These are phyloP conservation scores for Cutaneotrichosporon cavernicola DNA, from an alignment of 1,284 basidiomycete species.

Conservation along the genomic window DNA sequence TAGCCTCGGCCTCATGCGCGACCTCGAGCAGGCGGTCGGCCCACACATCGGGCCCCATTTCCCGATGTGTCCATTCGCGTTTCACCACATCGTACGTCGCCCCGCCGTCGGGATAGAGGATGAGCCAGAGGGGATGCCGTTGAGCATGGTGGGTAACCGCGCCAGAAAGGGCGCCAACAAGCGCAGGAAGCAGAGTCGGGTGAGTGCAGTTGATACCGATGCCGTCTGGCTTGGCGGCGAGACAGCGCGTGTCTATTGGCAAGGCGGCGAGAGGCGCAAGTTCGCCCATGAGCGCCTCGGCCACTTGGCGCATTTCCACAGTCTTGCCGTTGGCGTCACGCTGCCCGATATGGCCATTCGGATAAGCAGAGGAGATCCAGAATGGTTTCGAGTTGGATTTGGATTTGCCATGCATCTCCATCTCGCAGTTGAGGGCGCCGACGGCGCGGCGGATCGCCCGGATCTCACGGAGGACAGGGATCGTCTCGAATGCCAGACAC, in stretches of 20 bases:
- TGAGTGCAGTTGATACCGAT: constrained; percentile 72
- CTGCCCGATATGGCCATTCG: constrained; percentile 47
- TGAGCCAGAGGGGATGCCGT: constrained; percentile 46
- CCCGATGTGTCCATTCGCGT: constrained; percentile 55
- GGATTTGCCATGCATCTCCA: constrained; percentile 15
- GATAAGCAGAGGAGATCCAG: constrained; percentile 75
- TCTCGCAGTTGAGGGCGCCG: constrained; percentile 45
- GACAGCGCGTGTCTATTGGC: background rate
- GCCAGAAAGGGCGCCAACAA: constrained; percentile 46
- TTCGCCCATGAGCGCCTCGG: constrained; percentile 43
- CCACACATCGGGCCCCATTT: constrained; percentile 53
- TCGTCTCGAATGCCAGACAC: constrained; percentile 73
- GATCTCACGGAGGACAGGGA: constrained; percentile 68
- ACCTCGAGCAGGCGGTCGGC: constrained; percentile 53
- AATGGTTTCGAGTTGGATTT: constrained; percentile 54
- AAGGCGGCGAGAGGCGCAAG: constrained; percentile 4
- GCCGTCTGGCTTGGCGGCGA: constrained; percentile 53
- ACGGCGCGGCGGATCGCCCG: constrained; percentile 66
- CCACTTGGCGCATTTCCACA: constrained; percentile 48
- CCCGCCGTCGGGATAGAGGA: constrained; percentile 73
- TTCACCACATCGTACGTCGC: constrained; percentile 59
- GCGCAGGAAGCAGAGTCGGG: constrained; percentile 50
- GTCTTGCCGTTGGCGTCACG: constrained; percentile 54
- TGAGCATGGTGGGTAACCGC: background rate
- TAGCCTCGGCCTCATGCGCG: constrained; percentile 33